These are phyloP conservation scores for Ambrosia trifida DNA, from an alignment of 129 eudicot species.

Conservation along the genomic window DNA sequence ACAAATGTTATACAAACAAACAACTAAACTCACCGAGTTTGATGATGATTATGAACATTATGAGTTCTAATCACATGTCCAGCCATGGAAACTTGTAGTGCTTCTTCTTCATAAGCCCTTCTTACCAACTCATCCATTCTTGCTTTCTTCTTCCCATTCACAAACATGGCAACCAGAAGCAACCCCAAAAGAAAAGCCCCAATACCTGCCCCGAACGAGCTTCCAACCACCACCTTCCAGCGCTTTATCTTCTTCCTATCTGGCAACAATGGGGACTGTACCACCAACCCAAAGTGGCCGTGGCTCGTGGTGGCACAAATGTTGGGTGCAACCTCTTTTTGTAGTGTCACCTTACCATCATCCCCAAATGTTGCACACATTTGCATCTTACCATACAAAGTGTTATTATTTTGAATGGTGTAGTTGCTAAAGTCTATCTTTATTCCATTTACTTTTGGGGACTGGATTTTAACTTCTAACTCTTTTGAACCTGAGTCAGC, in stretches of 20 bases:
- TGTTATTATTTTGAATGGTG: conserved; percentile 26
- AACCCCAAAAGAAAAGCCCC: conserved; percentile 66
- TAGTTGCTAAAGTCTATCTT: conserved; percentile 58
- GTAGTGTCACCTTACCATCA: conserved; percentile 64
- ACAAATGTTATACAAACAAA: neutral
- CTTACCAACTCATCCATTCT: conserved; percentile 79
- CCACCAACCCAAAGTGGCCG: conserved; percentile 82
- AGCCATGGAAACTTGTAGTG: conserved; percentile 89
- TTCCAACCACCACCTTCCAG: conserved; percentile 78
- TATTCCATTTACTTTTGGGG: conserved; percentile 53
- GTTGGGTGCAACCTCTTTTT: conserved; percentile 46
- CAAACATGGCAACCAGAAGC: conserved; percentile 72
- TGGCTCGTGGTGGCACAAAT: conserved; percentile 55
- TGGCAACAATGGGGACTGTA: conserved; percentile 51
- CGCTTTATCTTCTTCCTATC: conserved; percentile 46
- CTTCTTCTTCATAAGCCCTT: conserved; percentile 94
- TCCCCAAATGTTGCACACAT: conserved; percentile 72
- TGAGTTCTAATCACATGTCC: conserved; percentile 78
- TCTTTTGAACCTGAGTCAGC: conserved; percentile 50
- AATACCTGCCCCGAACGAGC: conserved; percentile 64
- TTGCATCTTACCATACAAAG: conserved; percentile 41
- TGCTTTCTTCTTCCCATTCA: conserved; percentile 72
- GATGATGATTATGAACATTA: conserved; percentile 37
- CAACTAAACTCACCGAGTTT: conserved; percentile 12
- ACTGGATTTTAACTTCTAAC: conserved; percentile 52